Evolutionary conservation across 73 alveolate species (phyloP), one percentile per base, ranked within the genome.

Genomic region (Uronychia binucleata): DNA sequence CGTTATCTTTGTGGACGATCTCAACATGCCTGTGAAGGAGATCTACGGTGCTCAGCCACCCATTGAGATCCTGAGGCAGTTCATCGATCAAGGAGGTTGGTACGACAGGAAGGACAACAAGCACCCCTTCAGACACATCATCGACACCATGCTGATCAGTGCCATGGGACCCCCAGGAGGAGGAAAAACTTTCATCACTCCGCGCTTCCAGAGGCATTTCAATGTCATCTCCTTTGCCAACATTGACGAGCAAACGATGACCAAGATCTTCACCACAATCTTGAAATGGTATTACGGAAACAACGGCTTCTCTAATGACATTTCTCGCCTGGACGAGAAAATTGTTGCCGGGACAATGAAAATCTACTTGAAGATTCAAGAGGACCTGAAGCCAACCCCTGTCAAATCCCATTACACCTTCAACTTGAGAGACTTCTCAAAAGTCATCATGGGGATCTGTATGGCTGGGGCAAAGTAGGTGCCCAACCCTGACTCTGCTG

Each of bases 161-260:
- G 99, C 99, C 26, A 99, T 99, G 99, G 99, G 99, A 0, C 99
- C 99, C 0, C 99, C 99, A 8, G 99, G 99, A 30, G 99, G 99
- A 31, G 99, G 99, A 34, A 94, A 99, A 75, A 97, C 99, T n/a
- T 97, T 94, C 93, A 96, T 98, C 78, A 97, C 99, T 27, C 99
- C 99, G 59, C 84, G 99, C 80, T 90, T 98, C 85, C 90, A 92
- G 94, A 85, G 99, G 46, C 99, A 98, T 87, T 93, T 98, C 87
- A 92, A 93, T 88, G 88, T 97, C 79, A 94, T 97, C 8, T 95
- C 99, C 59, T 97, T 96, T 84, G 96, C 99, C 28, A 97, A 96
- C 80, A 93, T 98, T 91, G 99, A 97, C 34, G 99, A 98, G 85
- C 97, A 96, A 75, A 95, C 98, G 57, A 89, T 97, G 86, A 93